Percentiles rank a stretch among this genome's conserved stretches.
phyloP scores from a whole-genome alignment of 352 stramenopile species.

The Globisporangium megalacanthum region DNA sequence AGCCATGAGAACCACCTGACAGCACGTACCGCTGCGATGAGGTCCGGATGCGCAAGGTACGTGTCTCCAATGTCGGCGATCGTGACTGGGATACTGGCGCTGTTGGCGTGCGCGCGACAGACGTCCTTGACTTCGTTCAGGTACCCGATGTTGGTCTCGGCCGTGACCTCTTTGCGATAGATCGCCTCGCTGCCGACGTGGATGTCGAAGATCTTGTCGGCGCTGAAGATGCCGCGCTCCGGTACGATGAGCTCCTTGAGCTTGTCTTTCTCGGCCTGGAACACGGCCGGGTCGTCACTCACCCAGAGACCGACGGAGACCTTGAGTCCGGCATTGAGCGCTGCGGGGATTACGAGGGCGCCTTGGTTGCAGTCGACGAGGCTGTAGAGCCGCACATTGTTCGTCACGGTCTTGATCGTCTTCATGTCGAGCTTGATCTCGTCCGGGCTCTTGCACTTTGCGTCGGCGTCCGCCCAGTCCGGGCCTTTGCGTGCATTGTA shows the following conservation, averaged over 20 bases:
- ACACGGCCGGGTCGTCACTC: slow-evolving; percentile 19
- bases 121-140: slow-evolving; percentile 36
- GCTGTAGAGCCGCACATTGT: slow-evolving; percentile 36
- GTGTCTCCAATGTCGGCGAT: slow-evolving; percentile 67
- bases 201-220: slow-evolving; percentile 35
- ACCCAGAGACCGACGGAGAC: slow-evolving; percentile 68
- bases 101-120: slow-evolving; percentile 4
- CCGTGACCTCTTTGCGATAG: slow-evolving; percentile 50
- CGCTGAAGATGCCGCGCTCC: slow-evolving; percentile 11
- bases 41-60: slow-evolving; percentile 38
- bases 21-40: slow-evolving; percentile 22
- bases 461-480: slow-evolving; percentile 33
- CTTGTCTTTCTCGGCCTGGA: slow-evolving; percentile 30
- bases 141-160: slow-evolving; percentile 26
- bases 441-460: slow-evolving; percentile 42
- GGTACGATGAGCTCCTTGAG: slow-evolving; percentile 31
- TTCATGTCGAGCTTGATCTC: slow-evolving; percentile 37
- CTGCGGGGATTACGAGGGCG: slow-evolving; percentile 30
- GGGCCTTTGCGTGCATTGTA: slow-evolving; percentile 52
- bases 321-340: slow-evolving; percentile 36
- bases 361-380: slow-evolving; percentile 56
- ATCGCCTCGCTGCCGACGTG: slow-evolving; percentile 68
- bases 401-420: slow-evolving; percentile 31
- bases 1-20: too few species aligned
- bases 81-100: slow-evolving; percentile 40